These are phyloP conservation scores for Pythium folliculosum DNA, from an alignment of 352 stramenopile genomes.

Conservation along the genomic window DNA sequence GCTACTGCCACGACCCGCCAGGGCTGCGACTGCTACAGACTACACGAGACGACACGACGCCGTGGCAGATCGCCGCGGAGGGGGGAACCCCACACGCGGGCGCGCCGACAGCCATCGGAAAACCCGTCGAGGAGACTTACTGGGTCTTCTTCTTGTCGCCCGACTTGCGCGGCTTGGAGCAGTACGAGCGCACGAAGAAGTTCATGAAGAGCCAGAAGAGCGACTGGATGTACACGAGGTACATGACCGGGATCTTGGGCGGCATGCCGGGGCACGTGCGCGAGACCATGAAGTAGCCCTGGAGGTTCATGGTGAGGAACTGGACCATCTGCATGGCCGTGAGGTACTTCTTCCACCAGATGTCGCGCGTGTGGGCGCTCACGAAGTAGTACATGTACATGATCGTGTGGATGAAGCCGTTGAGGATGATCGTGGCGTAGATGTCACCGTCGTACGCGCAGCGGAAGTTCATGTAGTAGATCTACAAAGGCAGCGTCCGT, in stretches of 20 bases:
- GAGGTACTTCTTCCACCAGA: constrained; percentile 96
- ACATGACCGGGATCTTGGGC: constrained; percentile 62
- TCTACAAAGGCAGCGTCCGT: constrained; percentile 16
- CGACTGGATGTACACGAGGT: constrained; percentile 94
- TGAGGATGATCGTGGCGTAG: constrained; percentile 94
- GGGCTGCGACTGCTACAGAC: not conserved
- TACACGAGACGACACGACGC: not conserved
- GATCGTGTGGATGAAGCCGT: constrained; percentile 95
- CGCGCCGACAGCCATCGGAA: too few relatives aligned
- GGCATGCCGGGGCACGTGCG: constrained; percentile 80
- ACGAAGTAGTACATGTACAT: constrained; percentile 99
- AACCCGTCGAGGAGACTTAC: constrained; percentile 1
- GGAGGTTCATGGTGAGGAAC: constrained; percentile 75
- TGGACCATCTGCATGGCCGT: constrained; percentile 93
- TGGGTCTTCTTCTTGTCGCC: constrained; percentile 21
- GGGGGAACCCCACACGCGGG: too few relatives aligned
- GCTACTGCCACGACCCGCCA: not conserved
- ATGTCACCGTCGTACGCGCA: constrained; percentile 93
- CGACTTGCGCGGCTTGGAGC: constrained; percentile 21
- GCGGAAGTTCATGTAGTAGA: constrained; percentile 94
- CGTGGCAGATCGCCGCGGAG: too few relatives aligned
- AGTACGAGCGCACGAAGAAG: constrained; percentile 50
- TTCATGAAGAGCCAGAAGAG: constrained; percentile 96
- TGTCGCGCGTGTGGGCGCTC: constrained; percentile 92
- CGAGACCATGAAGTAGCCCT: constrained; percentile 43